Base-by-base conservation (phyloP, 2,329 filamentous ascomycete species). In the Penicillium expansum region DNA sequence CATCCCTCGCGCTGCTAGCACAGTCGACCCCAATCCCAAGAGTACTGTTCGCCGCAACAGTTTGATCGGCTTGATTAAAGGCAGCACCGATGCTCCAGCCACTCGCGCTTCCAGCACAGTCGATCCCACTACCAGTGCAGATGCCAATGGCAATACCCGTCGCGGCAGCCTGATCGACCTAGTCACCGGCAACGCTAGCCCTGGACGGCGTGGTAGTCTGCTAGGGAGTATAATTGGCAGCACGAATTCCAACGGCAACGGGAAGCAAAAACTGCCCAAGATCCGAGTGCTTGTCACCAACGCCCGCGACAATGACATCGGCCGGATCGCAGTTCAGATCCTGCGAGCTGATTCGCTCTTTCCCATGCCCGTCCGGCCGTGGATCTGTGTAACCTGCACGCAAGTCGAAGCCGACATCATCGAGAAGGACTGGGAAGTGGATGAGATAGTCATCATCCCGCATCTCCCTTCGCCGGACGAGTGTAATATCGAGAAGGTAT, bases 261-360 rank as follows among this genome's bases (percentile, higher is more conserved):
- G 20, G 13, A 59, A 33, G 48, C 59, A 43, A 48, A 60, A 62
- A 35, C 20, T 5, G 20, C 22, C 44, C 30, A 41, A 55, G 8
- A 59, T 74, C 48, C 69, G 76, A 30, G 63, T 77, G 5, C 68
- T 78, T 5, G 66, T 78, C 16, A 72, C 73, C 24, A 75, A 76
- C 45, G 71, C 73, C 3, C 63, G 66, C 20, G 67, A 65, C n/a
- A 71, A 67, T 44, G 71, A 74, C 24, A 71, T 77, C 27, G 76
- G 72, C 9, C 63, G 69, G 1, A 70, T 75, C 33, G 70, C 69
- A 3, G 59, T 77, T 13, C 70, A 74, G n/a, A 62, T 78, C 20
- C 66, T 77, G 13, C 69, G 73, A 33, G 68, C 72, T 16, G 63
- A 65, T 16, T 63, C 63, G 13, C 59, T 77, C 2, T 76, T 76